Percentiles rank a stretch among this genome's conserved stretches.
These are phyloP conservation scores for Boletus huronensis DNA, from an alignment of 768 basidiomycete species.

Conservation along the genomic window DNA sequence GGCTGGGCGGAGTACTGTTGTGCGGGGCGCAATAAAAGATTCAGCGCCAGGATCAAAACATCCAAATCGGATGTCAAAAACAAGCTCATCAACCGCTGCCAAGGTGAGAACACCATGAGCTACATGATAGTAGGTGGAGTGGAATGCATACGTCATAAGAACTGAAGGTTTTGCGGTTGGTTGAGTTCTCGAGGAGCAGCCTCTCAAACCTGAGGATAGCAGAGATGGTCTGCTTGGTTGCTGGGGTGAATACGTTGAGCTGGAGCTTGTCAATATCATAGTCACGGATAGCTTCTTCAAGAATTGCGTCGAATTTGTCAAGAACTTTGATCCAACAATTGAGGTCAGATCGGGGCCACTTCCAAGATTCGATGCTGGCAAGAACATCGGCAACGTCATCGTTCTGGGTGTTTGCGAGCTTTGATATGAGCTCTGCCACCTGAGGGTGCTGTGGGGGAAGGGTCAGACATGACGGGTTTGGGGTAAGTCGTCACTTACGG, in stretches of 20 bases:
- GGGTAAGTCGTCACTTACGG: slow-evolving; percentile 47
- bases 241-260: slow-evolving; percentile 68
- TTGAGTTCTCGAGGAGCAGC: slow-evolving; percentile 92
- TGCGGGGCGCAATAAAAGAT: slow-evolving; percentile 85
- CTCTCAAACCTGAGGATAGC: slow-evolving; percentile 88
- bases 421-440: slow-evolving; percentile 76
- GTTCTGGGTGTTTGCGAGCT: slow-evolving; percentile 60
- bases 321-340: slow-evolving; percentile 96
- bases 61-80: slow-evolving; percentile 88
- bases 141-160: slow-evolving; percentile 87
- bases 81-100: slow-evolving; percentile 84
- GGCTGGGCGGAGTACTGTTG: slow-evolving; percentile 93
- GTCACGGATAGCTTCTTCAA: slow-evolving; percentile 77
- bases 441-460: slow-evolving; percentile 60
- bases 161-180: slow-evolving; percentile 92
- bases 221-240: slow-evolving; percentile 69
- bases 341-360: slow-evolving; percentile 93
- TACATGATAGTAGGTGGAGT: background rate
- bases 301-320: slow-evolving; percentile 89
- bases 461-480: slow-evolving; percentile 7
- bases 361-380: slow-evolving; percentile 74
- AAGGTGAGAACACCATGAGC: slow-evolving; percentile 5
- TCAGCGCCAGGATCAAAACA: slow-evolving; percentile 76
- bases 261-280: slow-evolving; percentile 88
- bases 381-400: slow-evolving; percentile 71